phyloP scores from a whole-genome alignment of 768 basidiomycete genomes.

The Pholiota microspora region DNA sequence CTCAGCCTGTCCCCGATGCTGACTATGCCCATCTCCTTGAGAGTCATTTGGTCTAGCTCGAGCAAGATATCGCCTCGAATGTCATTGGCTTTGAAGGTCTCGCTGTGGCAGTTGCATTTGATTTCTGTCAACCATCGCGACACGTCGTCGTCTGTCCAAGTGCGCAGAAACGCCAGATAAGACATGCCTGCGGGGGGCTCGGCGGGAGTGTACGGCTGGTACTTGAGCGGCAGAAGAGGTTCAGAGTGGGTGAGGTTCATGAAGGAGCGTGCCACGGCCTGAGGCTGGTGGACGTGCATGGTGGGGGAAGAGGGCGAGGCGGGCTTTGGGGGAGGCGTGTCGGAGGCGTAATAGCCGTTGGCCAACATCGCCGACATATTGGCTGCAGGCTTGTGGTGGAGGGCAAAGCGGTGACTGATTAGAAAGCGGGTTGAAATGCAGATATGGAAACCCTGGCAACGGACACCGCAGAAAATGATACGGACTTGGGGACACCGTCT shows the following conservation, averaged over 20 bases:
- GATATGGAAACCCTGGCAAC: conserved; percentile 21
- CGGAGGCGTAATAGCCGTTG: conserved; percentile 28
- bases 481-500: neutral
- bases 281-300: conserved; percentile 29
- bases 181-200: conserved; percentile 60
- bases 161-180: conserved; percentile 60
- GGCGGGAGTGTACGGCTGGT: conserved; percentile 34
- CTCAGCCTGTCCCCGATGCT: conserved; percentile 92
- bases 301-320: conserved; percentile 44
- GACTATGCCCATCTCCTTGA: conserved; percentile 88
- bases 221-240: conserved; percentile 25
- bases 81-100: conserved; percentile 79
- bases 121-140: conserved; percentile 77
- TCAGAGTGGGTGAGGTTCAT: conserved; percentile 33
- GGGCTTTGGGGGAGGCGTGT: conserved; percentile 39
- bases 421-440: neutral
- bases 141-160: conserved; percentile 74
- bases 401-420: conserved; percentile 6
- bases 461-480: conserved; percentile 1
- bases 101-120: conserved; percentile 67
- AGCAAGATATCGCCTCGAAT: conserved; percentile 90
- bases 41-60: conserved; percentile 82
- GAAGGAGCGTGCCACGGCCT: conserved; percentile 33
- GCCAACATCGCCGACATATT: conserved; percentile 33
- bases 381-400: neutral